Base-by-base conservation (phyloP, 176 grass and related monocot genomes). In the Phyllostachys edulis region DNA sequence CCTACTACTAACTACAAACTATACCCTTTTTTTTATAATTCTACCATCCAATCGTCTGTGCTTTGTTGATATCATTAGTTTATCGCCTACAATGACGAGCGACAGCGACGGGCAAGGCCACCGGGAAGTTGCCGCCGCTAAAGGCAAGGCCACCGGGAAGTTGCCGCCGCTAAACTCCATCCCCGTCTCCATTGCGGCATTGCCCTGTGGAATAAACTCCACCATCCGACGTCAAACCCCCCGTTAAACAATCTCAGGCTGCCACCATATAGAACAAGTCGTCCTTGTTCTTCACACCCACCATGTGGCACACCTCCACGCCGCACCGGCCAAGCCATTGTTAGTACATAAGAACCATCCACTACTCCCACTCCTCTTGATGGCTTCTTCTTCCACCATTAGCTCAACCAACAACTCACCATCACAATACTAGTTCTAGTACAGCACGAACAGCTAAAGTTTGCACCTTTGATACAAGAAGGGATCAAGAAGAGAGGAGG, bases 241-340 rank as follows among this genome's bases (percentile, higher is more conserved):
- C 3, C 83, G 72, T 72, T 82, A 89, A 85, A 86, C 51, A 76
- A 81, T 17, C 10, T 5, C 57, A 24, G 67, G 73, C 56, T 26
- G 46, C 57, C 76, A 88, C 23, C 71, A 67, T 46, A 91, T 72
- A 85, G 87, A 94, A 91, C 87, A 82, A 91, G 89, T 85, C 89
- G 3, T 70, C 72, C 87, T 94, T 87, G 84, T 89, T 94, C 84
- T 94, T 91, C 20, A 87, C 92, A 89, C 92, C 89, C 67, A 79
- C 70, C 92, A 85, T 87, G 87, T 94, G 89, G 89, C 92, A 66
- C 75, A 52, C 86, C 37, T 80, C 67, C 85, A 49, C 80, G 49
- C 78, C 79, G 84, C 81, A 87, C 89, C 89, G 87, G 89, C 92
- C 73, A 50, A 78, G 38, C 84, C 67, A 15, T 46, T 23, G 14